Evolutionary conservation across 2,329 filamentous ascomycete species (phyloP), one percentile per base, ranked within the genome.

Genomic region (Cordyceps militaris): DNA sequence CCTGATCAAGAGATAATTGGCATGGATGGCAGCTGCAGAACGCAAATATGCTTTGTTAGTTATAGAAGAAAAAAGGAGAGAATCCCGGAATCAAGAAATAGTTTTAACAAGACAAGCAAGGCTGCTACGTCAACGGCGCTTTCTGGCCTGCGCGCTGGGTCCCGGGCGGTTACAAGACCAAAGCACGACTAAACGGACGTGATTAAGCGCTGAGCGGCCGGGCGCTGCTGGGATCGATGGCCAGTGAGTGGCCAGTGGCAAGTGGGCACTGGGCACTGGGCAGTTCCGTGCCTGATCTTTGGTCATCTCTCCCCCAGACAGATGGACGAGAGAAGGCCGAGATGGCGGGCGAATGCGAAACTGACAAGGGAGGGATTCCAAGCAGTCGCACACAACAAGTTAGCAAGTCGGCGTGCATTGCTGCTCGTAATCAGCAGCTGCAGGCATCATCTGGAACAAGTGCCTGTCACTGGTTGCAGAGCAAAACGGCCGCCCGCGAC

Each of bases 191-290:
- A 42, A 54, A 38, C 13, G 30, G 42, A n/a, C 43, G 21, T 46
- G 42, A 42, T 55, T 55, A 47, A 47, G 42, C 52, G 52, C 52
- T 55, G 42, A 21, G 52, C n/a, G 24, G 14, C 50, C 2, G 32
- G 50, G 16, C 28, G 38, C n/a, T 28, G 36, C 36, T 28, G 36
- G 24, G 26, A 32, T n/a, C 26, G 19, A 19, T 21, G 30, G 21
- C 7, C 4, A 13, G 36, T 4, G 13, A 38, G 36, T 38, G 36
- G 36, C 36, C 8, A 38, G 16, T 14, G 42, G 38, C 38, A 8
- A 23, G 16, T n/a, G n/a, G 40, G 34, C 13, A 43, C 21, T 43
- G 19, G 40, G 21, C 40, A 42, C 21, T 43, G 46, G 46, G n/a
- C 28, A 48, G 46, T 34, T 34, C 46, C 46, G 46, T 48, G n/a